phyloP scores from a whole-genome alignment of 768 basidiomycete species.

The Zangia roseola region DNA sequence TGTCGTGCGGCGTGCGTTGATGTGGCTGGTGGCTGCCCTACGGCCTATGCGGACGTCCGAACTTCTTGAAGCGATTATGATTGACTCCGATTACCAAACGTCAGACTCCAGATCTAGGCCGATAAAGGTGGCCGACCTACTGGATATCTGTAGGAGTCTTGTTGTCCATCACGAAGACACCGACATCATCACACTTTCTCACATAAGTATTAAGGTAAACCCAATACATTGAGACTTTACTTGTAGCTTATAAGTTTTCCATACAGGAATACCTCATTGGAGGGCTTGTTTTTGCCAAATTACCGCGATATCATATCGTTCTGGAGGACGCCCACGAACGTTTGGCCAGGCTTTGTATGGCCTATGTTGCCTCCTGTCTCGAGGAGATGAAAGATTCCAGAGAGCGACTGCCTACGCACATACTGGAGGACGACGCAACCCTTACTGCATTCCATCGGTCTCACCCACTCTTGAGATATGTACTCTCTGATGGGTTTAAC shows the following conservation, averaged over 20 bases:
- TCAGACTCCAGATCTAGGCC: not conserved
- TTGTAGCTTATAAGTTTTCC: not conserved
- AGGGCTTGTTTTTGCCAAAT: not conserved
- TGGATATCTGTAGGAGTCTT: slow-evolving; percentile 7
- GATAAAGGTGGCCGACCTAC: not conserved
- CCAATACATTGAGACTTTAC: too few relatives aligned
- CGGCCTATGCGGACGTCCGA: slow-evolving; percentile 7
- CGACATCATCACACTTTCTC: slow-evolving; percentile 8
- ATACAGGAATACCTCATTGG: slow-evolving; percentile 14
- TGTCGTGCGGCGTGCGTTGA: not conserved
- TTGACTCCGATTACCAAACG: not conserved
- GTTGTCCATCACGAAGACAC: slow-evolving; percentile 10
- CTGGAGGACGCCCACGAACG: slow-evolving; percentile 7
- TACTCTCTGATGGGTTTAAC: slow-evolving; percentile 8
- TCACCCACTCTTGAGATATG: slow-evolving; percentile 7
- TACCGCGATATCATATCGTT: slow-evolving; percentile 5
- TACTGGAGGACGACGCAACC: not conserved
- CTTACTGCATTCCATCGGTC: not conserved
- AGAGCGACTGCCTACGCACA: not conserved
- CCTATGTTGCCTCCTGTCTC: slow-evolving; percentile 8
- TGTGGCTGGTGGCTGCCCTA: slow-evolving; percentile 12
- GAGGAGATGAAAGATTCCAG: not conserved
- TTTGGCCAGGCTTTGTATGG: slow-evolving; percentile 9
- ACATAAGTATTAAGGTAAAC: slow-evolving; percentile 20
- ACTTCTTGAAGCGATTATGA: slow-evolving; percentile 8